Evolutionary conservation across 2,329 filamentous ascomycete genomes (phyloP).

Genomic region (Aspergillus sp.): DNA sequence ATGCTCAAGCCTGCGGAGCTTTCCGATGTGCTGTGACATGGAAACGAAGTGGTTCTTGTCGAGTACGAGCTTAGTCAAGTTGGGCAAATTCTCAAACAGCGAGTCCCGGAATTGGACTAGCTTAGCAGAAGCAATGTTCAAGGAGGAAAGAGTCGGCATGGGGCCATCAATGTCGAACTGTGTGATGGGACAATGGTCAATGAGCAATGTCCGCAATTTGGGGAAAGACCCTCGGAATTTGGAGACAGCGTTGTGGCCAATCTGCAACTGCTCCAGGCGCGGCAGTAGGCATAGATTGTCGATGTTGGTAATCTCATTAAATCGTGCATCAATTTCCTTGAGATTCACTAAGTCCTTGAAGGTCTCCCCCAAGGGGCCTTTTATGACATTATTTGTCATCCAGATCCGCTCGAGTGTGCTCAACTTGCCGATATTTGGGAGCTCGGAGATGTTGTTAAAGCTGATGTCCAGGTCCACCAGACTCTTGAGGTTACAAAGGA

Average conservation of each 20-base stretch:
- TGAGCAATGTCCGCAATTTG: constrained; percentile 75
- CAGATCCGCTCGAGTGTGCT: constrained; percentile 81
- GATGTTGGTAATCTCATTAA: constrained; percentile 85
- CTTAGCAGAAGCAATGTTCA: constrained; percentile 90
- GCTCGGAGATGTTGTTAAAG: constrained; percentile 81
- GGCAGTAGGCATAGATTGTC: constrained; percentile 82
- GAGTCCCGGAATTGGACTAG: constrained; percentile 83
- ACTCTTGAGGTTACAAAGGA: constrained; percentile 76
- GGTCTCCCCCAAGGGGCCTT: constrained; percentile 68
- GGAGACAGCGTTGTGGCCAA: constrained; percentile 90
- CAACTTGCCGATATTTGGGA: constrained; percentile 78
- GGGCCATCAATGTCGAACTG: constrained; percentile 79
- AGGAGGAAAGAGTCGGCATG: constrained; percentile 75
- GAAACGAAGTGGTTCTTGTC: constrained; percentile 97
- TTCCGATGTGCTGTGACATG: constrained; percentile 79
- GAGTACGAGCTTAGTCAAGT: constrained; percentile 80
- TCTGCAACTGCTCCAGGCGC: constrained; percentile 79
- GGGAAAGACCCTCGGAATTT: constrained; percentile 87
- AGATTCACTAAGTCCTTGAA: constrained; percentile 73
- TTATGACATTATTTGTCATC: constrained; percentile 91
- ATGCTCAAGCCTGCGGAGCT: constrained; percentile 77
- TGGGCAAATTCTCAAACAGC: constrained; percentile 81
- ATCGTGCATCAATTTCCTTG: constrained; percentile 90
- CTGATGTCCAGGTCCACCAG: constrained; percentile 93
- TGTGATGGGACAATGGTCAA: constrained; percentile 94